Evolutionary conservation across 2,329 filamentous ascomycete genomes (phyloP), one percentile per base, ranked within the genome.

Genomic region (Trichophyton equinum): DNA sequence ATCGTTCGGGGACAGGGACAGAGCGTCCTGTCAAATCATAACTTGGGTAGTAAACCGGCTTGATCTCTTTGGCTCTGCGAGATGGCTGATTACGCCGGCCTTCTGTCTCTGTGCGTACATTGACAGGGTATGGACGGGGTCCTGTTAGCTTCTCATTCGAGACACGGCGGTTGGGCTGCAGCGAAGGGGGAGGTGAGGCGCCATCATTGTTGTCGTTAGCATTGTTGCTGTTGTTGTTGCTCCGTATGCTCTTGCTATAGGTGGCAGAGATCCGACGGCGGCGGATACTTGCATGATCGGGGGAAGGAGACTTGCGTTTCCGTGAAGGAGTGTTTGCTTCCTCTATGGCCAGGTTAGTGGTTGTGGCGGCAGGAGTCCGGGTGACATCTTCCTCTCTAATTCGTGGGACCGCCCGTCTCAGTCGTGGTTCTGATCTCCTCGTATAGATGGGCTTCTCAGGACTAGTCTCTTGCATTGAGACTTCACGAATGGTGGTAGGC

Each of bases 21-120:
- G 42, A 20, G 30, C 18, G 36, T 18, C 6, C 2, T 33, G 18
- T 25, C 20, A 20, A n/a, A 18, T 42, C 56, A 27, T 40, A 59
- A 27, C 15, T 20, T n/a, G 27, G 20, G 6, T 27, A 27, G 27
- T 51, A 59, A 2, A 25, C 46, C 7, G 57, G 33, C 3, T 36
- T 46, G 18, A 22, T 36, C 27, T 62, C 20, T 58, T 63, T 63
- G 25, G 60, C 60, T 33, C 60, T 56, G 36, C 62, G 38, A 7
- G 60, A 46, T 25, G 62, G 62, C 40, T 63, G 62, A 27, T 49
- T 44, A 30, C 62, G 62, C 27, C 38, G 22, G 49, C 25, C 8
- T 36, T 59, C 38, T 8, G 30, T 8, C 30, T 47, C 56, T 22
- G 36, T n/a, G 8, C 18, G 33, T 27, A 6, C 36, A 44, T 58